phyloP scores from a whole-genome alignment of 2,329 filamentous ascomycete species.

The Xylariaceae sp. region DNA sequence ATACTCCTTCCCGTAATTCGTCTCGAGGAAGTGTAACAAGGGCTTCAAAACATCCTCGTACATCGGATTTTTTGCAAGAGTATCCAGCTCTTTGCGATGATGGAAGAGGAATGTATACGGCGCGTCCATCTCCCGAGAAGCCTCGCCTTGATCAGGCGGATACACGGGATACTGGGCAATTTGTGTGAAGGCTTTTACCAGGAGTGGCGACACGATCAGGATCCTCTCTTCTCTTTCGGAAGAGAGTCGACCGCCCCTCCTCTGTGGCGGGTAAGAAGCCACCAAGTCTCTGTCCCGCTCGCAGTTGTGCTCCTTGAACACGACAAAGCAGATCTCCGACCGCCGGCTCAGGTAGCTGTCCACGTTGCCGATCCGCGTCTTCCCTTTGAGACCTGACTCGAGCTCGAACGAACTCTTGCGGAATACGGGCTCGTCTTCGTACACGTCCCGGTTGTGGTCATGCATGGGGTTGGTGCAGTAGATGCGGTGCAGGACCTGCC shows the following conservation, averaged over 20 bases:
- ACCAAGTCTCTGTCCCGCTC: neutral
- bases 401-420: neutral
- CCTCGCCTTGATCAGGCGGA: neutral
- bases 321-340: constrained; percentile 2
- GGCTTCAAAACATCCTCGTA: neutral
- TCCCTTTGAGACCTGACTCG: neutral
- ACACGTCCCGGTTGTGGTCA: neutral
- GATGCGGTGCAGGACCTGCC: constrained; percentile 1
- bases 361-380: neutral
- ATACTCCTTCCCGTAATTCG: constrained; percentile 1
- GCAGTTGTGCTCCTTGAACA: constrained; percentile 2
- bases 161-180: neutral
- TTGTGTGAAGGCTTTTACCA: neutral
- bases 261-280: no score
- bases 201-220: neutral
- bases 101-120: constrained; percentile 2
- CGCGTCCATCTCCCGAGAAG: constrained; percentile 1
- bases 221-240: neutral
- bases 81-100: neutral
- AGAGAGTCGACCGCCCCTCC: no score
- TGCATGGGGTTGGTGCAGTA: neutral
- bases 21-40: neutral
- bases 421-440: neutral
- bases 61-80: neutral
- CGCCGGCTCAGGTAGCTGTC: neutral